A percentile compares a stretch with the other conserved stretches of the same genome.
Conservation (phyloP, 352 stramenopile genomes). For the Phytophthora sp. region DNA sequence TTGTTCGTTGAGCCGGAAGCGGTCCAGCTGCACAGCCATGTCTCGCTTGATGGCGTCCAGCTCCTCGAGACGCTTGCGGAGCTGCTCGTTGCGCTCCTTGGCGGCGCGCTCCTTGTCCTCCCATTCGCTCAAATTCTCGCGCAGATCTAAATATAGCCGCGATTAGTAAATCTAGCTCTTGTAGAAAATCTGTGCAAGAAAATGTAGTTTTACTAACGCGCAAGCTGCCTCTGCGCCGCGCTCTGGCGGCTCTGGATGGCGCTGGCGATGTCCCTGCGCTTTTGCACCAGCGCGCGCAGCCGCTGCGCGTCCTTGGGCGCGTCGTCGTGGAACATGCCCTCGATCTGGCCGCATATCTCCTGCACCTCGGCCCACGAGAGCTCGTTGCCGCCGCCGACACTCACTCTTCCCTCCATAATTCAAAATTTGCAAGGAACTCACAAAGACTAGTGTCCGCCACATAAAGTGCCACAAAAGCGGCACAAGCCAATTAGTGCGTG, state of each 20-base stretch:
- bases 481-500: neutral
- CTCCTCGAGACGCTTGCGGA: conserved; percentile 63
- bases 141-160: conserved; percentile 42
- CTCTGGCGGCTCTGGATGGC: conserved; percentile 50
- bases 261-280: conserved; percentile 65
- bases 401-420: conserved; percentile 36
- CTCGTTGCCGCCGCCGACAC: conserved; percentile 10
- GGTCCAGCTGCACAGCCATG: conserved; percentile 68
- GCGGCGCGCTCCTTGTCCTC: conserved; percentile 54
- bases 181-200: neutral
- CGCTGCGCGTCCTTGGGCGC: conserved; percentile 61
- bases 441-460: too few relatives aligned
- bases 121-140: conserved; percentile 70
- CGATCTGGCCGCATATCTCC: conserved; percentile 69
- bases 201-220: conserved; percentile 38
- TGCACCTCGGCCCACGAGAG: conserved; percentile 74
- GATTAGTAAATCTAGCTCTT: neutral
- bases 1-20: conserved; percentile 73
- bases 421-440: conserved; percentile 1
- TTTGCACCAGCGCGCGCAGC: conserved; percentile 58
- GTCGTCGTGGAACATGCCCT: conserved; percentile 68
- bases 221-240: conserved; percentile 57
- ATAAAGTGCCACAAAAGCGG: too few relatives aligned
- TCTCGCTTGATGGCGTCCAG: conserved; percentile 71
- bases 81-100: conserved; percentile 57